These are phyloP conservation scores for Melampsora americana DNA, from an alignment of 1,284 basidiomycete species.

Conservation along the genomic window DNA sequence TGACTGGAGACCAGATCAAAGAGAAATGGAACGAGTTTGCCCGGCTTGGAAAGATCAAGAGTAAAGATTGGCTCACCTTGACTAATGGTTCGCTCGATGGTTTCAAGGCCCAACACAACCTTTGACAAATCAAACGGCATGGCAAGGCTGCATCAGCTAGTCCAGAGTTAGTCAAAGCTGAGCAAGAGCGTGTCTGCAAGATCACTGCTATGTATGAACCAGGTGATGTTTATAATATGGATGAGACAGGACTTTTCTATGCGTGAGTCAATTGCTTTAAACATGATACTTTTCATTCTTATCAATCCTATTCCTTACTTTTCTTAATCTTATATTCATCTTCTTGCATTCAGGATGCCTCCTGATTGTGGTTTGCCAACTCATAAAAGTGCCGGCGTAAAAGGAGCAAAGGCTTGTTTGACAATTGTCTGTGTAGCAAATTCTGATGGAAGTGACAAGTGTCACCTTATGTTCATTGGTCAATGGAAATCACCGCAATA, in stretches of 20 bases:
- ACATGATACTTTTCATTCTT: not conserved
- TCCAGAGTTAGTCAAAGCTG: not conserved
- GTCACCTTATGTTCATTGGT: constrained; percentile 9
- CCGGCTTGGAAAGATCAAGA: not conserved
- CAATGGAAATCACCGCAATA: too few species aligned
- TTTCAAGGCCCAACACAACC: not conserved
- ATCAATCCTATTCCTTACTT: not conserved
- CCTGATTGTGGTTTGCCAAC: constrained; percentile 11
- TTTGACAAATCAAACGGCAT: not conserved
- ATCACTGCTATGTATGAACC: not conserved
- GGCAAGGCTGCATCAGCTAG: not conserved
- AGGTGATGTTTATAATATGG: not conserved
- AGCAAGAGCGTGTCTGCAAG: not conserved
- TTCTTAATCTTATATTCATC: not conserved
- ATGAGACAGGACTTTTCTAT: too few species aligned
- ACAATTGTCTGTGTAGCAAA: not conserved
- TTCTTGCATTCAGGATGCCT: constrained; percentile 17
- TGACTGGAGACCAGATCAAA: not conserved
- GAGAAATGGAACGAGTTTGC: not conserved
- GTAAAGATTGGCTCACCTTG: not conserved
- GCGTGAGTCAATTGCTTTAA: not conserved
- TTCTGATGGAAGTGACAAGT: constrained; percentile 8
- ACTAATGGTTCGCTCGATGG: not conserved
- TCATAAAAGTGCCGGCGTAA: not conserved
- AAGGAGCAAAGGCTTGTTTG: constrained; percentile 11